A percentile compares a stretch with the other conserved stretches of the same genome.
These are phyloP conservation scores for Aspergillus arachidicola DNA, from an alignment of 2,329 filamentous ascomycete species.

Conservation along the genomic window DNA sequence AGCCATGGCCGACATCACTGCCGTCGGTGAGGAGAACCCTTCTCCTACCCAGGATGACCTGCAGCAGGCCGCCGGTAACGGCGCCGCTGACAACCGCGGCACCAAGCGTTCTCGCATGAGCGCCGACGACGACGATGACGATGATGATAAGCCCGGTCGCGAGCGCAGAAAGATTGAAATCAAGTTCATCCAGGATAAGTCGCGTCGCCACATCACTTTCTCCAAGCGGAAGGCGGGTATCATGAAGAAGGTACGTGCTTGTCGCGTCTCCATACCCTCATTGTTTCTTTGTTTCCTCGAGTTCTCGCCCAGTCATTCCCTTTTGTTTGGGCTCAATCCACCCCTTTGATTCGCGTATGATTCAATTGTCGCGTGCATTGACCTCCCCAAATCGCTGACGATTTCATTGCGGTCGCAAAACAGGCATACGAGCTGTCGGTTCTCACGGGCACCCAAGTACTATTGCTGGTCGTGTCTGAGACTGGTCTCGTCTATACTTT, in stretches of 20 bases:
- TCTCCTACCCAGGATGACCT: conserved; percentile 74
- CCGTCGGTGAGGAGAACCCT: conserved; percentile 75
- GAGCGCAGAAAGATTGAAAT: conserved; percentile 99
- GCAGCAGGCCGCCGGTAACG: conserved; percentile 65
- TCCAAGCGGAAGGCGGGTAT: conserved; percentile 99
- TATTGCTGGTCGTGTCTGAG: conserved; percentile 94
- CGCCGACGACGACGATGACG: conserved; percentile 92
- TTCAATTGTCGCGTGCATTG: conserved; percentile 7
- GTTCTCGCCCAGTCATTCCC: neutral
- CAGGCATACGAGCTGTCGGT: conserved; percentile 98
- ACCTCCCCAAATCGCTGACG: conserved; percentile 15
- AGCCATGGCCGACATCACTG: conserved; percentile 76
- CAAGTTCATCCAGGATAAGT: conserved; percentile 99
- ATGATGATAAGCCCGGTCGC: conserved; percentile 95
- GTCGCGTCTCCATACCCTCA: conserved; percentile 21
- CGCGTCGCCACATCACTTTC: conserved; percentile 98
- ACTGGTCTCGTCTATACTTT: conserved; percentile 98
- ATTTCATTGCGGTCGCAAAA: conserved; percentile 19
- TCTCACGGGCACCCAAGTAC: conserved; percentile 94
- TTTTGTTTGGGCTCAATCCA: neutral
- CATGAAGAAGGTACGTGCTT: conserved; percentile 91
- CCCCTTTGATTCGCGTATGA: neutral
- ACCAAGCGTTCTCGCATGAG: conserved; percentile 84
- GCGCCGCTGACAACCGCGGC: conserved; percentile 73
- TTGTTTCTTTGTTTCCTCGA: conserved; percentile 7